These are phyloP conservation scores for Erythrobasidium hasegawianum DNA, from an alignment of 1,284 basidiomycete species.

Conservation along the genomic window DNA sequence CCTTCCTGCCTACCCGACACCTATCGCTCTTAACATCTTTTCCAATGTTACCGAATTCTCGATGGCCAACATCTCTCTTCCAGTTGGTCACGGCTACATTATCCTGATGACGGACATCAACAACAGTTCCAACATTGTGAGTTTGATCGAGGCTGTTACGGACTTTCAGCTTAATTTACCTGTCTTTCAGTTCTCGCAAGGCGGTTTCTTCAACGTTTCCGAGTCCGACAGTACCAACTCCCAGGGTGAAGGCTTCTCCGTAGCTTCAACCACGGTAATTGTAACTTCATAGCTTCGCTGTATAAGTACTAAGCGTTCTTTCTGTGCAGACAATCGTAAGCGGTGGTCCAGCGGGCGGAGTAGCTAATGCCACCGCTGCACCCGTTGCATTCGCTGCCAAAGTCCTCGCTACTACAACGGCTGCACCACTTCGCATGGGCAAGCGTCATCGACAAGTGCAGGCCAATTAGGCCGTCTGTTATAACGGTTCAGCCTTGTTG, in stretches of 20 bases:
- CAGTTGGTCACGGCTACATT: slow-evolving; percentile 22
- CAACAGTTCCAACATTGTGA: slow-evolving; percentile 32
- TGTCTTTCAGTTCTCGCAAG: slow-evolving; percentile 16
- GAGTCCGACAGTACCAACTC: background rate
- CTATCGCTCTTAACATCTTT: slow-evolving; percentile 27
- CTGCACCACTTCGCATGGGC: too few species aligned
- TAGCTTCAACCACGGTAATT: slow-evolving; percentile 21
- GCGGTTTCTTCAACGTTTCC: slow-evolving; percentile 29
- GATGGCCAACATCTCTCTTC: slow-evolving; percentile 18
- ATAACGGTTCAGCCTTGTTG: too few species aligned
- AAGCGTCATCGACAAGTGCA: too few species aligned
- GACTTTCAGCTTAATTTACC: background rate
- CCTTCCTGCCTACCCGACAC: slow-evolving; percentile 20
- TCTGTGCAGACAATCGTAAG: slow-evolving; percentile 11
- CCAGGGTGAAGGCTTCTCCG: slow-evolving; percentile 15
- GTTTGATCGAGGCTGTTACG: slow-evolving; percentile 4
- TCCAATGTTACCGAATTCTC: slow-evolving; percentile 9
- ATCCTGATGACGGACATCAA: slow-evolving; percentile 28
- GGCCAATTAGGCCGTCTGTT: too few species aligned
- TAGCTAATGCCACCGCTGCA: background rate
- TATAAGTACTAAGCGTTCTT: too few species aligned
- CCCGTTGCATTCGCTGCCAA: slow-evolving; percentile 3
- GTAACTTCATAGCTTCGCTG: background rate
- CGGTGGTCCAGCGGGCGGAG: slow-evolving; percentile 9
- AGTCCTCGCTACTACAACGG: slow-evolving; percentile 4